phyloP scores from a whole-genome alignment of 495 filamentous ascomycete genomes.

The Clohesyomyces aquaticus region DNA sequence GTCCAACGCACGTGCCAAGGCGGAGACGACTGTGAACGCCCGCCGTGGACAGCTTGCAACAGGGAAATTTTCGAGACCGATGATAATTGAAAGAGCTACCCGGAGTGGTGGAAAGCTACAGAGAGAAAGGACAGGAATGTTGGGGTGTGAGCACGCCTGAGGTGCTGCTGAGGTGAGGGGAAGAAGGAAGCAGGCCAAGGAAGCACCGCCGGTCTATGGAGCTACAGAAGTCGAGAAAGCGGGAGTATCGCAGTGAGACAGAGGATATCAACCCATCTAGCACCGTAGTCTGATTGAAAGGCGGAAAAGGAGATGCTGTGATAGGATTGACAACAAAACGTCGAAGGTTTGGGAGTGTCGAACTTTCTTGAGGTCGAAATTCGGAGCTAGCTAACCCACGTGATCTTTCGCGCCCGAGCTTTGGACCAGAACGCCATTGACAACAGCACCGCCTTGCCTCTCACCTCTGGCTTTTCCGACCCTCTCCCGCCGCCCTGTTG shows the following conservation, averaged over 20 bases:
- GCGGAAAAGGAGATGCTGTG: conserved; percentile 15
- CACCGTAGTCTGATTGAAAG: conserved; percentile 5
- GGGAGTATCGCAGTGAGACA: conserved; percentile 1
- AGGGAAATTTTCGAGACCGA: background rate
- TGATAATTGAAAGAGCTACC: background rate
- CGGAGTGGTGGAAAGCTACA: background rate
- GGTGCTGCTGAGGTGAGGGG: conserved; percentile 29
- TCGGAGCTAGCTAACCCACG: conserved; percentile 11
- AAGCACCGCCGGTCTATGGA: background rate
- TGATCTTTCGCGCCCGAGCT: background rate
- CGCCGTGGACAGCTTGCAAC: background rate
- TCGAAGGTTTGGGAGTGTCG: conserved; percentile 19
- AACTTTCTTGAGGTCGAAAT: conserved; percentile 10
- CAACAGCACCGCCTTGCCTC: conserved; percentile 5
- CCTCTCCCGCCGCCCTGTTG: conserved; percentile 16
- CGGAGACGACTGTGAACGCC: background rate
- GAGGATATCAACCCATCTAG: background rate
- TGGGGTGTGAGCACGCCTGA: background rate
- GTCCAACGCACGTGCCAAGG: conserved; percentile 20
- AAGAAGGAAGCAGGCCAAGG: conserved; percentile 15
- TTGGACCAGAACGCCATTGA: background rate
- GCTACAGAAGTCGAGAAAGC: conserved; percentile 6
- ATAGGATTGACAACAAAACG: conserved; percentile 26
- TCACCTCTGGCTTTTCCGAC: background rate
- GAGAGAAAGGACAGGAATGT: background rate